A percentile compares a stretch with the other conserved stretches of the same genome.
Evolutionary conservation across 2,329 filamentous ascomycete genomes (phyloP).

Genomic region (Periconia macrospinosa): DNA sequence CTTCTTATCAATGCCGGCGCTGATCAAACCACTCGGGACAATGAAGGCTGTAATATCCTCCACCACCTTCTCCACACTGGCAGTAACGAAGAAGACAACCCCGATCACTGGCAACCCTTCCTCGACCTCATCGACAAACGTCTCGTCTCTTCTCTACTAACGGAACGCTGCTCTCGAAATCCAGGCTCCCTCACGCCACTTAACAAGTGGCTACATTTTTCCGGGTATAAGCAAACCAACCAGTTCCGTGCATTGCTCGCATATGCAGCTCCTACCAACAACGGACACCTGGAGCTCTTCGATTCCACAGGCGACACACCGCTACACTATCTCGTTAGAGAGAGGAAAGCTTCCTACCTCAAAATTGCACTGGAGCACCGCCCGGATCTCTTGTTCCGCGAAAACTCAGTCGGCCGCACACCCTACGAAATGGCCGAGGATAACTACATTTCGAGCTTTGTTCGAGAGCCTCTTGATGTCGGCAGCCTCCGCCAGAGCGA

Average conservation of each 20-base stretch:
- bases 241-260: slow-evolving; percentile 32
- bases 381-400: slow-evolving; percentile 65
- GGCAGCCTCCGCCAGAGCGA: background rate
- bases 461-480: slow-evolving; percentile 18
- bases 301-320: slow-evolving; percentile 68
- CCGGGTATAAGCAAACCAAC: background rate
- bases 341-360: slow-evolving; percentile 42
- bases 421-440: slow-evolving; percentile 69
- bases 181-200: slow-evolving; percentile 65
- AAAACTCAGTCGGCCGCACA: slow-evolving; percentile 76
- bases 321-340: slow-evolving; percentile 60
- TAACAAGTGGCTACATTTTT: slow-evolving; percentile 43
- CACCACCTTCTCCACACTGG: slow-evolving; percentile 56
- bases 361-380: slow-evolving; percentile 57
- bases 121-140: slow-evolving; percentile 61
- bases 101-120: slow-evolving; percentile 41
- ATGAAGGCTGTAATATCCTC: slow-evolving; percentile 66
- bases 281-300: slow-evolving; percentile 58
- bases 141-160: slow-evolving; percentile 60
- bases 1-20: slow-evolving; percentile 69
- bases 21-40: slow-evolving; percentile 67
- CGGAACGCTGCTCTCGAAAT: slow-evolving; percentile 56
- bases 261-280: slow-evolving; percentile 41
- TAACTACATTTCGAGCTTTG: slow-evolving; percentile 46
- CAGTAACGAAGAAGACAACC: slow-evolving; percentile 35